Percentiles rank a stretch among this genome's conserved stretches.
Evolutionary conservation across 192 early-diverging fungal genomes (phyloP).

Genomic region (Rhizoclosmatium sp.): DNA sequence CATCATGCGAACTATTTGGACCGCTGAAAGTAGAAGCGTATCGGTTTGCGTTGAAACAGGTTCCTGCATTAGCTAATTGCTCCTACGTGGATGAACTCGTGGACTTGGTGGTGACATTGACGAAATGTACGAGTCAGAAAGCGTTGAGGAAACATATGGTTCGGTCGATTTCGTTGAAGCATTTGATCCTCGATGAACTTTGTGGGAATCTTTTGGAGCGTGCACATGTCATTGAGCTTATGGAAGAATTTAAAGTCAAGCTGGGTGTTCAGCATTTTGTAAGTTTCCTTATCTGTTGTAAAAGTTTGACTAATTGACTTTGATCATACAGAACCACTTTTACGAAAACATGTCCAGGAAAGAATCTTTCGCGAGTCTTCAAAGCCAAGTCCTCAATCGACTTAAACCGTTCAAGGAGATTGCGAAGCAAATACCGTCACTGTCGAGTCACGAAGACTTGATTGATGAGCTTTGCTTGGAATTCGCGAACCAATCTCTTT

Average conservation of each 20-base stretch:
- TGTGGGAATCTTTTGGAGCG: background rate
- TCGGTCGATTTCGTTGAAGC: slow-evolving; percentile 15
- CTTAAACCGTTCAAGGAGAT: slow-evolving; percentile 16
- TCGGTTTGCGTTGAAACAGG: background rate
- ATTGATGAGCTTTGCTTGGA: slow-evolving; percentile 26
- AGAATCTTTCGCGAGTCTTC: background rate
- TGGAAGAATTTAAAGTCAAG: slow-evolving; percentile 24
- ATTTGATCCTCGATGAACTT: background rate
- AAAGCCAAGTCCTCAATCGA: slow-evolving; percentile 9
- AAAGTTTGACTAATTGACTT: too few relatives aligned
- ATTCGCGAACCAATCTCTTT: slow-evolving; percentile 5
- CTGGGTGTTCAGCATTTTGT: slow-evolving; percentile 14
- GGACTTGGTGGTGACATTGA: background rate
- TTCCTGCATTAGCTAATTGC: background rate
- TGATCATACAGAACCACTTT: slow-evolving; percentile 12
- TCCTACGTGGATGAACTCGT: background rate
- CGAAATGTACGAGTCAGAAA: slow-evolving; percentile 6
- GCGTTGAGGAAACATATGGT: background rate
- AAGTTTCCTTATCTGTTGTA: background rate
- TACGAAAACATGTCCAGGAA: slow-evolving; percentile 9
- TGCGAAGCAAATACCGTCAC: slow-evolving; percentile 15
- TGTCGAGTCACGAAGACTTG: background rate
- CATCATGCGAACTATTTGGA: background rate
- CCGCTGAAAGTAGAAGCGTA: background rate
- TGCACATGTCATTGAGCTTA: slow-evolving; percentile 23